Evolutionary conservation across 2,329 filamentous ascomycete genomes (phyloP).

Genomic region (Ophiosphaerella narmari): DNA sequence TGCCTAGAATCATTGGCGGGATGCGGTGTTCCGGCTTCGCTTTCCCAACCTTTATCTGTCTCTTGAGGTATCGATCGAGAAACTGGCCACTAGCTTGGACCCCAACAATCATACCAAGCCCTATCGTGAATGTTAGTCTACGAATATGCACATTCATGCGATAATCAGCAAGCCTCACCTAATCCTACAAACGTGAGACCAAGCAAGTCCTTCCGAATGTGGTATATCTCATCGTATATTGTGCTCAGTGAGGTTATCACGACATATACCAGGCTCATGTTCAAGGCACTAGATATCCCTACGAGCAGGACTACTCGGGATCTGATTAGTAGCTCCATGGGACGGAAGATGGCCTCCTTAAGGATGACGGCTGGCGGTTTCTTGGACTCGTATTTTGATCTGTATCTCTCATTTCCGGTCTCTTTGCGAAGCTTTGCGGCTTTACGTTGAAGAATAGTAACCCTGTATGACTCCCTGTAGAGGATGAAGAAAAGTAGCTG

Average conservation of each 20-base stretch:
- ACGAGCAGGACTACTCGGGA: constrained; percentile 60
- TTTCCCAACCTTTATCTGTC: constrained; percentile 44
- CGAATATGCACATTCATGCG: not conserved
- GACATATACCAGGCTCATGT: constrained; percentile 50
- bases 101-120: constrained; percentile 52
- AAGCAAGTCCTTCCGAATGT: constrained; percentile 52
- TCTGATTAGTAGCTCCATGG: constrained; percentile 46
- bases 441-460: constrained; percentile 52
- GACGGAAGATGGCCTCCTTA: constrained; percentile 41
- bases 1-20: constrained; percentile 54
- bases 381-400: constrained; percentile 7
- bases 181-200: constrained; percentile 60
- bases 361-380: constrained; percentile 23
- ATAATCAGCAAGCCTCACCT: constrained; percentile 42
- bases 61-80: constrained; percentile 58
- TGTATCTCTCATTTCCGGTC: not conserved
- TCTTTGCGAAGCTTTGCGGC: constrained; percentile 17
- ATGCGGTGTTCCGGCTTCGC: constrained; percentile 59
- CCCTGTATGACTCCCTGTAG: constrained; percentile 64
- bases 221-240: constrained; percentile 46
- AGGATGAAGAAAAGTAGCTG: constrained; percentile 56
- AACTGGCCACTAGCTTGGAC: constrained; percentile 53
- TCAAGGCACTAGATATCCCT: constrained; percentile 45
- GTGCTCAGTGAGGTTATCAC: constrained; percentile 49
- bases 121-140: constrained; percentile 22